phyloP scores from a whole-genome alignment of 805 yeast genomes.

The Tetrapisispora taiwanensis region DNA sequence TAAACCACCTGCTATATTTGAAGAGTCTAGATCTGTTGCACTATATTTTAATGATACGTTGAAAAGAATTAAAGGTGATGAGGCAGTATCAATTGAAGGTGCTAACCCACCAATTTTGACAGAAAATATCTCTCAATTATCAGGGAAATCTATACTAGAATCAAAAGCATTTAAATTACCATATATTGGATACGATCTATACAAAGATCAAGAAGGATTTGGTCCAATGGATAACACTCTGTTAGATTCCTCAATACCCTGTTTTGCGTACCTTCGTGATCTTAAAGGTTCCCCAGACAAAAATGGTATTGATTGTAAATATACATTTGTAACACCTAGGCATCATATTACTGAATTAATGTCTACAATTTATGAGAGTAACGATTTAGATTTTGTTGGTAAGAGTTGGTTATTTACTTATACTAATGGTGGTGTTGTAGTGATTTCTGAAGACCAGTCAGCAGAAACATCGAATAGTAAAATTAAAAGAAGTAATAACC shows the following conservation, averaged over 20 bases:
- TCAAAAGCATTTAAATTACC: conserved; percentile 7
- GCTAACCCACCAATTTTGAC: conserved; percentile 7
- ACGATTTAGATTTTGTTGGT: background rate
- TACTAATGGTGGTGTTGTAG: conserved; percentile 12
- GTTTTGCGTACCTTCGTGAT: conserved; percentile 13
- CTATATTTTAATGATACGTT: conserved; percentile 6
- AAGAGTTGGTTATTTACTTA: conserved; percentile 8
- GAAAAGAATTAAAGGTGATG: background rate
- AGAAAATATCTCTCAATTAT: conserved; percentile 6
- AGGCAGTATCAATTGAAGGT: background rate
- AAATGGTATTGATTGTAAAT: conserved; percentile 1
- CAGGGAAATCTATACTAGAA: conserved; percentile 3
- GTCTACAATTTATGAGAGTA: conserved; percentile 16
- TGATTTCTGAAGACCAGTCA: conserved; percentile 14
- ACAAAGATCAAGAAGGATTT: conserved; percentile 12
- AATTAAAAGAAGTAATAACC: background rate
- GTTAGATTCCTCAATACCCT: conserved; percentile 16
- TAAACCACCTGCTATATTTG: conserved; percentile 1
- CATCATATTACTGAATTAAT: conserved; percentile 23
- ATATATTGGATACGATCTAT: conserved; percentile 19
- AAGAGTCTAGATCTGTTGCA: conserved; percentile 13
- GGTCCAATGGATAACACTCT: conserved; percentile 13
- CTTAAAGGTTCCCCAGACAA: conserved; percentile 4
- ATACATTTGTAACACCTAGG: conserved; percentile 21
- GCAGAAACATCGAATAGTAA: background rate